Evolutionary conservation across 177 flowering plant genomes (phyloP), one percentile per base, ranked within the genome.

Genomic region (Vitis hybrid): DNA sequence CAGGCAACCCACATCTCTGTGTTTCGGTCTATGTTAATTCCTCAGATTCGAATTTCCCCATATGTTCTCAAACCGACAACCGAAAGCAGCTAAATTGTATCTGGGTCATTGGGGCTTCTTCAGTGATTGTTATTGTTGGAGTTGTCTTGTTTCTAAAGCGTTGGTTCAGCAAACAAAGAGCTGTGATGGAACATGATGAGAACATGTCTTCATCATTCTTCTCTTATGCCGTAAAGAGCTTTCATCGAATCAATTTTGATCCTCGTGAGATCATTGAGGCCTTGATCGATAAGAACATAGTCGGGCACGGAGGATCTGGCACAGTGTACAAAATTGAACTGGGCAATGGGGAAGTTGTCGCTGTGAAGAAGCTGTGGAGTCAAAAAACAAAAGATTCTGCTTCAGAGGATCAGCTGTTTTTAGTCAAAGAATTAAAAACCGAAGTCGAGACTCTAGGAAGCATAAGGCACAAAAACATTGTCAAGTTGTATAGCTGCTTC

Each of bases 361-460:
- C 98, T 9, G 99, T 91, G 58, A 91, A 95, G 85, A 85, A 86
- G 74, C 75, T 87, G 19, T 83, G 92, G 91, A 80, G 84, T 63
- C 78, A 70, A 64, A 82, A 71, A 63, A 69, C 82, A 19, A 91
- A 89, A 72, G 84, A 85, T 59, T 74, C 74, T 6, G 58, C 74
- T 10, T 59, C 88, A 31, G 89, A 80, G 18, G 88, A 88, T 71
- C 83, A 78, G 60, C n/a, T 78, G 65, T 57, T 70, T 62, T 15
- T 82, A 14, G 83, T 91, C 78, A 90, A 85, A 73, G 97, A 79
- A 54, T 74, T 90, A 73, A 87, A 82, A 63, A 84, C 97, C 0
- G 99, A 96, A 73, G 99, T 96, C 29, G 92, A 92, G 71, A 96
- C 97, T 14, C 79, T 96, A 14, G 99, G 97, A 62, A 90, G 81